phyloP scores from a whole-genome alignment of 495 filamentous ascomycete genomes.

The Rostrohypoxylon terebratum region DNA sequence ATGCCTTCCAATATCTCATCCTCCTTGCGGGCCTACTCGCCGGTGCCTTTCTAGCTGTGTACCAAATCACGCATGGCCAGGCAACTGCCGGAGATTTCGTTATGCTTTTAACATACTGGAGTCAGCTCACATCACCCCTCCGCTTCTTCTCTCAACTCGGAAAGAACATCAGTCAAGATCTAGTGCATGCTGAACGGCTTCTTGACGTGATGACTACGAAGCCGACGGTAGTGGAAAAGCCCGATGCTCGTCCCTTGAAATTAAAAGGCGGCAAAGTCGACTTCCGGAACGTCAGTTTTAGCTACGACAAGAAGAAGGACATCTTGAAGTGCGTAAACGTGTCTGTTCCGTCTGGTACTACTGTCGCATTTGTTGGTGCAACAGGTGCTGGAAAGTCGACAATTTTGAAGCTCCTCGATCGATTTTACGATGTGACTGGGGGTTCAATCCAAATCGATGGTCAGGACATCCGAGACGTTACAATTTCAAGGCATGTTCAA shows the following conservation, averaged over 20 bases:
- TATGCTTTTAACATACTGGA: slow-evolving; percentile 78
- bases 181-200: slow-evolving; percentile 78
- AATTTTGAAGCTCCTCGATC: slow-evolving; percentile 75
- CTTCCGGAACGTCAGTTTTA: slow-evolving; percentile 74
- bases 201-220: slow-evolving; percentile 76
- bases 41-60: slow-evolving; percentile 74
- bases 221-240: slow-evolving; percentile 68
- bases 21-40: slow-evolving; percentile 72
- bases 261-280: slow-evolving; percentile 70
- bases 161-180: slow-evolving; percentile 67
- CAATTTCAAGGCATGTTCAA: slow-evolving; percentile 62
- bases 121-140: slow-evolving; percentile 69
- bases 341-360: slow-evolving; percentile 68
- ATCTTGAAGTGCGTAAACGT: slow-evolving; percentile 75
- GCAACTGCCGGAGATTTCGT: slow-evolving; percentile 77
- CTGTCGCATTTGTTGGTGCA: slow-evolving; percentile 80
- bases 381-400: slow-evolving; percentile 84
- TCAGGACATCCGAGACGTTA: slow-evolving; percentile 77
- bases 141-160: slow-evolving; percentile 72
- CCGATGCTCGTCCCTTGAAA: slow-evolving; percentile 65
- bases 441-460: slow-evolving; percentile 79
- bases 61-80: slow-evolving; percentile 67
- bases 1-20: slow-evolving; percentile 68
- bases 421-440: slow-evolving; percentile 74
- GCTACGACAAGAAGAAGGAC: slow-evolving; percentile 75